These are phyloP conservation scores for Euphorbia celastroides DNA, from an alignment of 441 rosid genomes.

Conservation along the genomic window DNA sequence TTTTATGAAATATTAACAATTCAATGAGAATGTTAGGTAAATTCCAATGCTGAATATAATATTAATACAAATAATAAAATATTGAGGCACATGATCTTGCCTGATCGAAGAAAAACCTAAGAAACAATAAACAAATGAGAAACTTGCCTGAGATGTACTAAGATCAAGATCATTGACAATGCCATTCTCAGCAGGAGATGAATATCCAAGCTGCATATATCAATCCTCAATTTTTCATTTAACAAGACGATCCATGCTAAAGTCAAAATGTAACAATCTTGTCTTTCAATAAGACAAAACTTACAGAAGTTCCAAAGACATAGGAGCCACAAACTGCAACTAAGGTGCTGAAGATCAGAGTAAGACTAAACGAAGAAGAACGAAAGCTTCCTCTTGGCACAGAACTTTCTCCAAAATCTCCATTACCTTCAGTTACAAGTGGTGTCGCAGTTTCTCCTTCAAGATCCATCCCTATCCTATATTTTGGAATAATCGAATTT, in stretches of 20 bases:
- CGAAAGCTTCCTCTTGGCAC: background rate
- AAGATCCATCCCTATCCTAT: too few relatives aligned
- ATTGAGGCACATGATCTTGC: too few relatives aligned
- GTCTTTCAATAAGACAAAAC: background rate
- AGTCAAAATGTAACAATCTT: too few relatives aligned
- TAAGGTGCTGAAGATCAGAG: background rate
- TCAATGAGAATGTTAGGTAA: background rate
- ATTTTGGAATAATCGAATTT: too few relatives aligned
- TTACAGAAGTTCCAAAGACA: background rate
- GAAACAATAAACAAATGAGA: too few relatives aligned
- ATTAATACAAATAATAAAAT: too few relatives aligned
- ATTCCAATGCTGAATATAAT: too few relatives aligned
- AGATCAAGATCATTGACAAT: conserved; percentile 53
- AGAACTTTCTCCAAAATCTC: background rate
- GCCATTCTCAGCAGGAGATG: conserved; percentile 56
- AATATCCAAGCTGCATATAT: conserved; percentile 34
- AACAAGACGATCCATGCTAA: background rate
- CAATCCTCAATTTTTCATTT: background rate
- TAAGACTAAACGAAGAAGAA: background rate
- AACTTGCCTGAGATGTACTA: conserved; percentile 42
- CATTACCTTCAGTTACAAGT: background rate
- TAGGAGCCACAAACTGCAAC: conserved; percentile 1
- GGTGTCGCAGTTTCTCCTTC: background rate
- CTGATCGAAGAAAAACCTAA: too few relatives aligned
- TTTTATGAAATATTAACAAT: background rate